Base-by-base conservation (phyloP, 2,329 filamentous ascomycete species). In the Exophiala lecanii-corni region DNA sequence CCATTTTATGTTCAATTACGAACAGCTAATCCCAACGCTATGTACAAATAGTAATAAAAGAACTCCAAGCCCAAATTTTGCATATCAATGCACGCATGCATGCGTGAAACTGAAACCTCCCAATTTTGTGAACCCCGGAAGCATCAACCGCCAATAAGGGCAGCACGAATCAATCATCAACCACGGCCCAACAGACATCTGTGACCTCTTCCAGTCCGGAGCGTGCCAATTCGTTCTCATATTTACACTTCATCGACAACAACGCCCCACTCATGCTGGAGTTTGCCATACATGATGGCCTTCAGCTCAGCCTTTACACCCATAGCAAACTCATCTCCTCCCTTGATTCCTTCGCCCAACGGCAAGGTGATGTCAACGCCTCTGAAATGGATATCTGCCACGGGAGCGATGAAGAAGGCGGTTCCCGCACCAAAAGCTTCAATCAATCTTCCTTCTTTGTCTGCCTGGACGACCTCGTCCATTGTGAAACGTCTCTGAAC, bases 391-490 rank as follows among this genome's bases (percentile, higher is more conserved):
- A 56, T 51, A 36, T 55, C 47, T 18, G 40, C 15, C 12, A 51
- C 44, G 3, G 52, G 44, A 7, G 46, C 38, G 16, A 55, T 47
- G 45, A 56, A 56, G 26, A 50, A 53, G 3, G 89, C 89, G 50
- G 89, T 96, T 13, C 91, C 89, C 23, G 85, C 81, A 5, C 85
- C 86, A 60, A 96, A 96, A 1, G 86, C 78, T 69, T 96, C 89
- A 7, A 95, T 63, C 32, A 95, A 64, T 2, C 89, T 73, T 2
- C 86, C 88, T 59, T 95, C 86, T 32, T 75, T 68, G 18, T 79
- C 70, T 1, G 89, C 88, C 59, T 84, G 76, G 19, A 81, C 61
- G 12, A 96, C 65, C 65, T 95, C 89, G 20, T 75, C 69, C 61
- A 96, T 94, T 16, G 80, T 88, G 67, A 91, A 92, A 53, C 81